A percentile compares a stretch with the other conserved stretches of the same genome.
phyloP scores from a whole-genome alignment of 495 filamentous ascomycete species.

The Pseudevernia furfuracea region DNA sequence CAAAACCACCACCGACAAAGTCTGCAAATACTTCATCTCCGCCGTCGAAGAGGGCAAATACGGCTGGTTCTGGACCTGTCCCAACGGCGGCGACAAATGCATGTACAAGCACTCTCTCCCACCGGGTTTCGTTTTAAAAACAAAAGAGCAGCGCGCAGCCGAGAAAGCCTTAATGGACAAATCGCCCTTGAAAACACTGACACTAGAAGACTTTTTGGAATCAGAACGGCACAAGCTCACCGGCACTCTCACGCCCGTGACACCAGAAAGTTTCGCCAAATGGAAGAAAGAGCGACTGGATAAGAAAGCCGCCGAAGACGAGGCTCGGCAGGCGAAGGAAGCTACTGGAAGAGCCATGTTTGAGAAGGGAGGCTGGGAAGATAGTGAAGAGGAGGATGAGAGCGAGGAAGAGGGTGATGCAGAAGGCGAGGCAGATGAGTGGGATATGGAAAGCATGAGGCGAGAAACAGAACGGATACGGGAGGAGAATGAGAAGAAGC shows the following conservation, averaged over 20 bases:
- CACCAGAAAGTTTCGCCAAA: conserved; percentile 77
- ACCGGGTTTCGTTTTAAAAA: conserved; percentile 93
- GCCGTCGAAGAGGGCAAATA: conserved; percentile 98
- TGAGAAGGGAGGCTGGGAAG: conserved; percentile 88
- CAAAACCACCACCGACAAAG: conserved; percentile 90
- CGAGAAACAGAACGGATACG: conserved; percentile 60
- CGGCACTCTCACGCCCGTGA: conserved; percentile 87
- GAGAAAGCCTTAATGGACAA: conserved; percentile 98
- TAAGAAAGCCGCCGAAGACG: conserved; percentile 91
- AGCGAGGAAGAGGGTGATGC: conserved; percentile 48
- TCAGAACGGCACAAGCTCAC: conserved; percentile 88
- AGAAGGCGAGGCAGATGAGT: conserved; percentile 52
- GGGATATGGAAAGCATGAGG: conserved; percentile 71
- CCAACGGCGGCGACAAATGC: conserved; percentile 94
- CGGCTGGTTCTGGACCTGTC: conserved; percentile 98
- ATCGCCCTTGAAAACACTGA: conserved; percentile 86
- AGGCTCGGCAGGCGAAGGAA: conserved; percentile 84
- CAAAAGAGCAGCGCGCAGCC: conserved; percentile 88
- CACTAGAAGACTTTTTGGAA: conserved; percentile 95
- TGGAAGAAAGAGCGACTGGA: conserved; percentile 92
- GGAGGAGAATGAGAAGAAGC: conserved; percentile 55
- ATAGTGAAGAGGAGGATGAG: conserved; percentile 55
- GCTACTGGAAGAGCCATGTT: conserved; percentile 91
- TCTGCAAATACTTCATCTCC: conserved; percentile 98
- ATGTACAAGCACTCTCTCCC: conserved; percentile 96